These are phyloP conservation scores for Pyrus hybrid DNA, from an alignment of 331 rosid species.

Conservation along the genomic window DNA sequence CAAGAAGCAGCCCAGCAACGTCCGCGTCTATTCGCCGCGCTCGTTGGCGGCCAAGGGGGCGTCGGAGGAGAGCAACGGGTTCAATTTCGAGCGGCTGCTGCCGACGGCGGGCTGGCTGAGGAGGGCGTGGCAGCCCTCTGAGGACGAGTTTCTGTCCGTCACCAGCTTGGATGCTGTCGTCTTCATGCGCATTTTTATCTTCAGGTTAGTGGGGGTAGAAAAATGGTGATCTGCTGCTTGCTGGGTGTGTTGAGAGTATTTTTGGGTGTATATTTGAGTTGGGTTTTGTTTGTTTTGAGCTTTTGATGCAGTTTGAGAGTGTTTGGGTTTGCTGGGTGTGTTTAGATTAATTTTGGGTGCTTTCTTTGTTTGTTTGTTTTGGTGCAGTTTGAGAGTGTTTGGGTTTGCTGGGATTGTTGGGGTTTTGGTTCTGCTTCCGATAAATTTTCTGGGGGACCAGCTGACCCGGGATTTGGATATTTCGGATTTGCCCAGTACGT, in stretches of 20 bases:
- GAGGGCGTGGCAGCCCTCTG: slow-evolving; percentile 67
- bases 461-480: slow-evolving; percentile 33
- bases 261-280: background rate
- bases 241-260: background rate
- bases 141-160: slow-evolving; percentile 44
- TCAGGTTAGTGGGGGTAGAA: slow-evolving; percentile 34
- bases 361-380: background rate
- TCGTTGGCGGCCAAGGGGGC: slow-evolving; percentile 31
- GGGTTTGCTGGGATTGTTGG: slow-evolving; percentile 60
- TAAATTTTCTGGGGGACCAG: slow-evolving; percentile 66
- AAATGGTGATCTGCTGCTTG: background rate
- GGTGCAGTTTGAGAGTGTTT: slow-evolving; percentile 58
- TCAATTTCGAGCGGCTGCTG: slow-evolving; percentile 60
- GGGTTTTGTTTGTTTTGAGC: background rate
- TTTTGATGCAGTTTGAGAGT: slow-evolving; percentile 22
- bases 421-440: slow-evolving; percentile 54
- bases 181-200: slow-evolving; percentile 61
- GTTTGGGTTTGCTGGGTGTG: slow-evolving; percentile 14
- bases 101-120: slow-evolving; percentile 78
- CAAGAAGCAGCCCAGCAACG: slow-evolving; percentile 62
- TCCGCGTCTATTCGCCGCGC: slow-evolving; percentile 59
- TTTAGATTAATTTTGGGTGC: background rate
- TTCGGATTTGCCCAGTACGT: slow-evolving; percentile 45
- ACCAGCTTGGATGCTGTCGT: slow-evolving; percentile 71
- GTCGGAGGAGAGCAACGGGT: slow-evolving; percentile 22